Percentiles rank a stretch among this genome's conserved stretches.
Evolutionary conservation across 768 basidiomycete species (phyloP).

Genomic region (Russula dissimulans): DNA sequence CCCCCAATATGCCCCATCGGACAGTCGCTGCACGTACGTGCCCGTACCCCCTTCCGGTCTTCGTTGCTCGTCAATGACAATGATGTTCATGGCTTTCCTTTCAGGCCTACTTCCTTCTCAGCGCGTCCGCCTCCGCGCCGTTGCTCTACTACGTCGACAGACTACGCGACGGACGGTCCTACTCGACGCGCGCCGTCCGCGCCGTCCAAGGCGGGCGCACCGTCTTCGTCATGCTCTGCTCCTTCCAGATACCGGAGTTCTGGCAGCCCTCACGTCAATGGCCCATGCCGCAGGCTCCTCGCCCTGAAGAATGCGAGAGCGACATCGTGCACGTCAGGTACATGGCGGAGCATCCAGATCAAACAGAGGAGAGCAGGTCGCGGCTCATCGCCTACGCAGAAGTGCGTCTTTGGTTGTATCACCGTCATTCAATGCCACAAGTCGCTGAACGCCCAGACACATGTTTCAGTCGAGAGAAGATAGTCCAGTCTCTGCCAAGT

Average conservation of each 20-base stretch:
- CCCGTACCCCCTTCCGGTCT: not conserved
- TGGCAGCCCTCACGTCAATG: constrained; percentile 64
- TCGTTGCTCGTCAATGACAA: too few relatives aligned
- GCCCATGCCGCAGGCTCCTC: constrained; percentile 50
- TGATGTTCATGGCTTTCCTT: not conserved
- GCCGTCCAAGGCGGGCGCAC: constrained; percentile 39
- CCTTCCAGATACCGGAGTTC: constrained; percentile 73
- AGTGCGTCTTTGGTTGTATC: constrained; percentile 16
- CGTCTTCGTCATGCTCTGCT: constrained; percentile 65
- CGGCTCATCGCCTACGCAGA: constrained; percentile 24
- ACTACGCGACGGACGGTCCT: constrained; percentile 65
- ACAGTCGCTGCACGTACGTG: constrained; percentile 63
- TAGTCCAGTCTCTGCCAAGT: constrained; percentile 62
- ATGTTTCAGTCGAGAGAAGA: constrained; percentile 48
- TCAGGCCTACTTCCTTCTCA: constrained; percentile 76
- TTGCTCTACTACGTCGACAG: constrained; percentile 74
- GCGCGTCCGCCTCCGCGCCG: constrained; percentile 62
- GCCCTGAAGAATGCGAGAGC: constrained; percentile 40
- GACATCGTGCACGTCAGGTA: constrained; percentile 22
- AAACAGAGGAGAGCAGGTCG: constrained; percentile 29
- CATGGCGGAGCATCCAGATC: constrained; percentile 28
- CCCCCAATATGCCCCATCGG: not conserved
- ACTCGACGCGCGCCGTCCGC: constrained; percentile 47
- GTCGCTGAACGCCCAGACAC: too few relatives aligned
- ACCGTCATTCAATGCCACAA: not conserved